phyloP scores from a whole-genome alignment of 1,284 basidiomycete genomes.

The Tilletia walkeri region DNA sequence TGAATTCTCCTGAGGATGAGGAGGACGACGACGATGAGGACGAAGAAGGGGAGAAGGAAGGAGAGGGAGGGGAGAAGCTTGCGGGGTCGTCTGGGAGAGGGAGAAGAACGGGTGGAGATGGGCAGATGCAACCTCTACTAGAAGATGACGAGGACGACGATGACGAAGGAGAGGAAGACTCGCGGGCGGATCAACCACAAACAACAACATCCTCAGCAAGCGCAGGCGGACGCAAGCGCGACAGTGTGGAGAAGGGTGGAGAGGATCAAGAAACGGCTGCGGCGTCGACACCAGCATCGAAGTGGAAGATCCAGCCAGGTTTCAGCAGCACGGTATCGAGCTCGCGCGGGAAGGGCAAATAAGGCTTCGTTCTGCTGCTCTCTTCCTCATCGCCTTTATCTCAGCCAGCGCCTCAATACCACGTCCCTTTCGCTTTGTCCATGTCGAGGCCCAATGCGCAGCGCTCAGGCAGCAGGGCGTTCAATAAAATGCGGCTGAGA shows the following conservation, averaged over 20 bases:
- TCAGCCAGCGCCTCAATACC: no score
- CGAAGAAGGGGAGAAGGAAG: background rate
- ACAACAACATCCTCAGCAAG: background rate
- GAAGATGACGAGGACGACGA: slow-evolving; percentile 11
- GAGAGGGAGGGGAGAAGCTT: background rate
- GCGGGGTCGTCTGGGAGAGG: background rate
- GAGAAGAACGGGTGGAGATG: background rate
- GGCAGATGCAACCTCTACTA: slow-evolving; percentile 1
- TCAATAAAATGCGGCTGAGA: background rate
- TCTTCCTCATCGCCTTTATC: no score
- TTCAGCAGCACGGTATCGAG: slow-evolving; percentile 1
- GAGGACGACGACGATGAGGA: slow-evolving; percentile 7
- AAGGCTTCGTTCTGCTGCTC: no score
- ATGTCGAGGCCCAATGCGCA: no score
- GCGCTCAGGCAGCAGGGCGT: background rate
- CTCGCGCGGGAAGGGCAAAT: no score
- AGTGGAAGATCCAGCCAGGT: slow-evolving; percentile 11
- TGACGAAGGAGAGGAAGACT: background rate
- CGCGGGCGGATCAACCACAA: background rate
- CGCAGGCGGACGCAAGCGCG: background rate
- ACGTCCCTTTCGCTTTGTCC: no score
- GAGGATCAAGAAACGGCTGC: background rate
- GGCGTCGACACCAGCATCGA: background rate
- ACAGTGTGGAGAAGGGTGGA: no score
- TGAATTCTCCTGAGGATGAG: slow-evolving; percentile 4